These are phyloP conservation scores for Jatropha podagrica DNA, from an alignment of 441 rosid genomes.

Conservation along the genomic window DNA sequence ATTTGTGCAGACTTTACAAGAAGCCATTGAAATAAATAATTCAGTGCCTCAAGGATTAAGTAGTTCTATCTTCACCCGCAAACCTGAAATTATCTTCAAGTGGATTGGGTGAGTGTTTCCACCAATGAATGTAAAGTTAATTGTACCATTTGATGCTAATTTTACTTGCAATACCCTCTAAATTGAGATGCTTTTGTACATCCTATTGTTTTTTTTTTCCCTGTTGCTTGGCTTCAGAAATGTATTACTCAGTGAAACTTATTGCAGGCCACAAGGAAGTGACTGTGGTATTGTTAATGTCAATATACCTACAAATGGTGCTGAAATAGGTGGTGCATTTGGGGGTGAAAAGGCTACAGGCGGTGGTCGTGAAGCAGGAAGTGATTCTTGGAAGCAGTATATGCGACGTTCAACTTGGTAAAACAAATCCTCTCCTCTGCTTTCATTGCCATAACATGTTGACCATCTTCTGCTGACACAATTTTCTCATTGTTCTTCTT, in stretches of 20 bases:
- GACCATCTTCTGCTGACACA: not conserved
- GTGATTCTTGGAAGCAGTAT: slow-evolving; percentile 99
- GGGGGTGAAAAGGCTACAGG: slow-evolving; percentile 99
- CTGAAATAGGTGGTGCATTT: slow-evolving; percentile 97
- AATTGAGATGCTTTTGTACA: not conserved
- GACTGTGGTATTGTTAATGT: slow-evolving; percentile 96
- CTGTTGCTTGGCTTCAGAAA: not conserved
- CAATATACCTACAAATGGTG: slow-evolving; percentile 96
- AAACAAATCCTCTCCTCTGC: not conserved
- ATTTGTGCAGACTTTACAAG: slow-evolving; percentile 61
- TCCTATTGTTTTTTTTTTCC: too few relatives aligned
- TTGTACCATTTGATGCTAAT: not conserved
- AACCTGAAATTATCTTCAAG: slow-evolving; percentile 73
- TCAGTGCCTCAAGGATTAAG: slow-evolving; percentile 97
- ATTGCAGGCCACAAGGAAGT: slow-evolving; percentile 84
- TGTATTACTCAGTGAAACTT: not conserved
- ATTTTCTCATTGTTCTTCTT: not conserved
- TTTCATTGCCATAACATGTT: not conserved
- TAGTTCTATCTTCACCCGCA: slow-evolving; percentile 85
- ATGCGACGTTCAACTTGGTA: slow-evolving; percentile 99
- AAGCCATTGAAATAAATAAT: slow-evolving; percentile 88
- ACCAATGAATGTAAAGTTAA: not conserved
- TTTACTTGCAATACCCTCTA: not conserved
- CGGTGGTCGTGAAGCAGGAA: slow-evolving; percentile 98
- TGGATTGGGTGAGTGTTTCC: slow-evolving; percentile 74